phyloP scores from a whole-genome alignment of 1,139 yeast species.

The Hemisphaericaspora subhashii region DNA sequence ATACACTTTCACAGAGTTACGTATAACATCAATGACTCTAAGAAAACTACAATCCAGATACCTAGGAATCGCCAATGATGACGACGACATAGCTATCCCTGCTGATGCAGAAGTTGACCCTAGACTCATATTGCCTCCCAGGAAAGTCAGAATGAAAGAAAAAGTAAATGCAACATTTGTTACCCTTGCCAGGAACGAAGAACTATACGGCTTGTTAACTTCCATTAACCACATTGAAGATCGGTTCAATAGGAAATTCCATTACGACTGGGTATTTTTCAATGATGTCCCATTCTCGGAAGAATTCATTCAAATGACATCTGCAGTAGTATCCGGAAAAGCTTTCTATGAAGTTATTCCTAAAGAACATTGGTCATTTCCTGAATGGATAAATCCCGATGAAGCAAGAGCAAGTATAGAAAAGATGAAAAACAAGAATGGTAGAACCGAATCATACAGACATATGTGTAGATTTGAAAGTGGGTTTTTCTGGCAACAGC shows the following conservation, averaged over 20 bases:
- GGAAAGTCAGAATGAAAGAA: not conserved
- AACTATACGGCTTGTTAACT: slow-evolving; percentile 59
- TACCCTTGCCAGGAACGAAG: slow-evolving; percentile 61
- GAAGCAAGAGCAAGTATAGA: slow-evolving; percentile 51
- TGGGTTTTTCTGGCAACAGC: slow-evolving; percentile 63
- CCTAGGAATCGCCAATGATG: no score
- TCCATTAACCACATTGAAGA: slow-evolving; percentile 72
- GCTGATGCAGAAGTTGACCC: not conserved
- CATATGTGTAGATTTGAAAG: slow-evolving; percentile 78
- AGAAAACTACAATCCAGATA: no score
- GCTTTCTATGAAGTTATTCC: slow-evolving; percentile 64
- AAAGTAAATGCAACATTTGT: slow-evolving; percentile 63
- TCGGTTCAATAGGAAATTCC: slow-evolving; percentile 63
- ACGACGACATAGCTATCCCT: not conserved
- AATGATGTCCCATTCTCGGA: slow-evolving; percentile 62
- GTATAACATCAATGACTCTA: no score
- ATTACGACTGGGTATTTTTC: slow-evolving; percentile 81
- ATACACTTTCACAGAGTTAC: no score
- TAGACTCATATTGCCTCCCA: not conserved
- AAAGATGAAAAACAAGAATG: slow-evolving; percentile 48
- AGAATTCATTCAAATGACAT: slow-evolving; percentile 53
- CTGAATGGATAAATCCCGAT: slow-evolving; percentile 63
- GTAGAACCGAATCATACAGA: slow-evolving; percentile 62
- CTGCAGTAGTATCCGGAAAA: slow-evolving; percentile 56
- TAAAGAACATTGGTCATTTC: slow-evolving; percentile 69